Conservation (phyloP, 441 rosid species). For the Eugenia klotzschiana region DNA sequence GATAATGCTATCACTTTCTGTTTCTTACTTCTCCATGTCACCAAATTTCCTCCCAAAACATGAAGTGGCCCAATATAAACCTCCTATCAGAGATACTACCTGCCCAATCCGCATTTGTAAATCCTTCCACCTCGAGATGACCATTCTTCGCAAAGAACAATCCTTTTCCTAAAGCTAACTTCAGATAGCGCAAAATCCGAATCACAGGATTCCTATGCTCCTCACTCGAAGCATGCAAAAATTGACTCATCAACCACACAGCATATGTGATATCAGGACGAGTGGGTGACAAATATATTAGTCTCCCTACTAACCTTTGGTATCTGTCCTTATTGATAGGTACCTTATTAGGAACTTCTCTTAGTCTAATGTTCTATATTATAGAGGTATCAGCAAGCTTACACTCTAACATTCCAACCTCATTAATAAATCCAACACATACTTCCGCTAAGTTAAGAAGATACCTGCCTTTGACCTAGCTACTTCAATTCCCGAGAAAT, state of each 20-base stretch:
- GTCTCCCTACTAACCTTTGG: not conserved
- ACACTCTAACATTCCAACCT: not conserved
- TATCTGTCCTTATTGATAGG: not conserved
- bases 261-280: not conserved
- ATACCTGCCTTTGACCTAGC: not conserved
- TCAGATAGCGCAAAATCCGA: accelerated
- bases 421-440: not conserved
- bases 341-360: accelerated
- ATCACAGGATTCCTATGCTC: not conserved
- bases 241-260: not conserved
- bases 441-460: not conserved
- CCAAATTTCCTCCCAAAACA: not conserved
- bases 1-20: not conserved
- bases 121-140: not conserved
- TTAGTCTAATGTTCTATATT: accelerated
- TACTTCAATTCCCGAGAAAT: not conserved
- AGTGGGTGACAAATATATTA: accelerated
- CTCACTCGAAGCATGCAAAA: not conserved
- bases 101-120: accelerated
- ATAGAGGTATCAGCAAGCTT: accelerated
- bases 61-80: accelerated
- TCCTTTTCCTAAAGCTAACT: accelerated
- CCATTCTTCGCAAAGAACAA: accelerated
- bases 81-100: not conserved
- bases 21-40: not conserved